Conservation (phyloP, 1,139 yeast genomes). For the Lodderomyces orthopsilosis region DNA sequence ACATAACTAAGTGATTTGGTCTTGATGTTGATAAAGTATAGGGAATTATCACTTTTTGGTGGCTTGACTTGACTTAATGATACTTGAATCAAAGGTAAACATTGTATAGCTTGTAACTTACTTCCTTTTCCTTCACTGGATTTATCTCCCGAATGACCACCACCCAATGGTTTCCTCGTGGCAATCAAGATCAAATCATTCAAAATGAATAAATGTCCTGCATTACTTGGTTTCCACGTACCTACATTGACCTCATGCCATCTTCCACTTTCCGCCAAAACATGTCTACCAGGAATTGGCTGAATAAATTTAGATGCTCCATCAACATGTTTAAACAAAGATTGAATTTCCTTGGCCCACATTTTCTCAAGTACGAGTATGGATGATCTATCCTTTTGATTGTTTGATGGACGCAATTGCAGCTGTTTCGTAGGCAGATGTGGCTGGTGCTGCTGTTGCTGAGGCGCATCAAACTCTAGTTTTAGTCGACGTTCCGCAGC, state of each 20-base stretch:
- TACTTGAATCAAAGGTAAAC: slow-evolving; percentile 73
- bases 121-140: slow-evolving; percentile 19
- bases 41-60: slow-evolving; percentile 23
- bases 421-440: slow-evolving; percentile 1
- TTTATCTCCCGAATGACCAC: slow-evolving; percentile 17
- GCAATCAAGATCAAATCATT: slow-evolving; percentile 81
- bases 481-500: slow-evolving; percentile 63
- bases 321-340: slow-evolving; percentile 78
- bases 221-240: slow-evolving; percentile 78
- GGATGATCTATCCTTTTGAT: slow-evolving; percentile 59
- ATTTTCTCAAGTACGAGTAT: slow-evolving; percentile 70
- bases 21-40: slow-evolving; percentile 46
- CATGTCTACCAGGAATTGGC: slow-evolving; percentile 77
- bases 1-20: slow-evolving; percentile 52
- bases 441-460: slow-evolving; percentile 4
- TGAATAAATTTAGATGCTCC: slow-evolving; percentile 85
- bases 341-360: slow-evolving; percentile 76
- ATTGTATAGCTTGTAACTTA: slow-evolving; percentile 67
- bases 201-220: slow-evolving; percentile 71
- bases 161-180: slow-evolving; percentile 46
- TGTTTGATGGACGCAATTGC: slow-evolving; percentile 7
- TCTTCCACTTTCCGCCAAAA: slow-evolving; percentile 73
- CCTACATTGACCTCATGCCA: slow-evolving; percentile 90
- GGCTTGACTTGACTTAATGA: slow-evolving; percentile 41
- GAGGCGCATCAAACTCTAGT: slow-evolving; percentile 29